phyloP scores from a whole-genome alignment of 225 moss, liverwort and hornwort genomes.

The Polytrichum commune region DNA sequence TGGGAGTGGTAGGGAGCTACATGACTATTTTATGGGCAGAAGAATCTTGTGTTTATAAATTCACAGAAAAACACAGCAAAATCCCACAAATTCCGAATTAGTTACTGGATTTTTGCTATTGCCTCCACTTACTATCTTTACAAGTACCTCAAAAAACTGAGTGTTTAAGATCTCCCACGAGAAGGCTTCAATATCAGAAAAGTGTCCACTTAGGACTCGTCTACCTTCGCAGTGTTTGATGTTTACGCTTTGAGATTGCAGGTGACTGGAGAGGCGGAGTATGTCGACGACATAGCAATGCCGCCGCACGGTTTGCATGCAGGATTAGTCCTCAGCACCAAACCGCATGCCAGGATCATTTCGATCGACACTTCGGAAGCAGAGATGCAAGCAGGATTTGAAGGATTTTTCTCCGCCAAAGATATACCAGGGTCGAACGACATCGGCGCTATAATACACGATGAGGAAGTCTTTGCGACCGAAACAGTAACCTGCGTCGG shows the following conservation, averaged over 20 bases:
- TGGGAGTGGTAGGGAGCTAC: too few relatives aligned
- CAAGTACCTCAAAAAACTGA: too few relatives aligned
- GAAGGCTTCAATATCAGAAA: too few relatives aligned
- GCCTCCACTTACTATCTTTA: too few relatives aligned
- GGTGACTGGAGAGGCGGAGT: conserved; percentile 98
- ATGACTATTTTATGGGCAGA: too few relatives aligned
- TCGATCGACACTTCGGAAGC: conserved; percentile 72
- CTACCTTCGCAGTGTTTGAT: too few relatives aligned
- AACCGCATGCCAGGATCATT: conserved; percentile 75
- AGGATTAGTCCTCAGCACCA: conserved; percentile 77
- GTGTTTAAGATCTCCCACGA: too few relatives aligned
- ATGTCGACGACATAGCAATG: conserved; percentile 81
- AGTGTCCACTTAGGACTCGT: too few relatives aligned
- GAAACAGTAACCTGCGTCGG: conserved; percentile 83
- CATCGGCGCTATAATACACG: conserved; percentile 74
- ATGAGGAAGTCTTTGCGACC: conserved; percentile 83
- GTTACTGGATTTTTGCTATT: too few relatives aligned
- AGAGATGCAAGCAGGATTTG: conserved; percentile 69
- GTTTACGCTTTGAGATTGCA: conserved; percentile 13
- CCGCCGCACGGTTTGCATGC: conserved; percentile 71
- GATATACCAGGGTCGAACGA: conserved; percentile 85
- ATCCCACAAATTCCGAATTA: too few relatives aligned
- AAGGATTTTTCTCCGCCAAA: conserved; percentile 67
- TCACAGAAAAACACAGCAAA: too few relatives aligned
- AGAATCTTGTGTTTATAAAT: too few relatives aligned